Base-by-base conservation (phyloP, 2,329 filamentous ascomycete species). In the Cryoendolithus antarcticus region DNA sequence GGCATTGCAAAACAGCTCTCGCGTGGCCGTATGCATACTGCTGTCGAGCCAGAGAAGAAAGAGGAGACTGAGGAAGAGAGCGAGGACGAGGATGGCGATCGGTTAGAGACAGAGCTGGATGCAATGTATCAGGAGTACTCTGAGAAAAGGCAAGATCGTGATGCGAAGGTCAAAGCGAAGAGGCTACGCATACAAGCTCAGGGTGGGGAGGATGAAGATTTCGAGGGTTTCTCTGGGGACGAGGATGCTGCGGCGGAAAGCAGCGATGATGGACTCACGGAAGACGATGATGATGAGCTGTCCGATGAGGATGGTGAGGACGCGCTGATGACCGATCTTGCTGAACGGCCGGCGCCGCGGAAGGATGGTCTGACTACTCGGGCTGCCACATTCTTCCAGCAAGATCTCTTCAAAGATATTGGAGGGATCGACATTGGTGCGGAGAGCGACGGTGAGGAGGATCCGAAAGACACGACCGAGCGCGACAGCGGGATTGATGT, bases 341-440 rank as follows among this genome's bases (percentile, higher is more conserved):
- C 65, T 64, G 39, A 64, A 19, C 46, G 68, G 6, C 62, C 62
- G 3, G 63, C 65, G 30, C 34, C 34, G 11, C 39, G 39, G 21
- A 41, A 41, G 12, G 66, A 69, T 8, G 78, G 74, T 8, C 67
- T 96, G n/a, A 93, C 86, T 2, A 88, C 80, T 59, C 76, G 86
- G 46, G 91, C 91, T 6, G 75, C 80, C 6, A 74, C 81, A 44
- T 98, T 98, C 65, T 98, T 98, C 60, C 82, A 83, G 51, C 89
- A 95, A 57, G 88, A 95, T 48, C 81, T 98, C 31, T 98, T 98
- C 68, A 79, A 88, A 49, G 84, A 77, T 30, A 77, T 96, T 39
- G 75, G 77, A 13, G 82, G 75, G 0, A 60, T 81, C 12, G 64
- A 80, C 2, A 76, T 77, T 11, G 69, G 74, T 19, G 66, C 72